Evolutionary conservation across 2,329 filamentous ascomycete genomes (phyloP).

Genomic region (Stachybotrys chartarum): DNA sequence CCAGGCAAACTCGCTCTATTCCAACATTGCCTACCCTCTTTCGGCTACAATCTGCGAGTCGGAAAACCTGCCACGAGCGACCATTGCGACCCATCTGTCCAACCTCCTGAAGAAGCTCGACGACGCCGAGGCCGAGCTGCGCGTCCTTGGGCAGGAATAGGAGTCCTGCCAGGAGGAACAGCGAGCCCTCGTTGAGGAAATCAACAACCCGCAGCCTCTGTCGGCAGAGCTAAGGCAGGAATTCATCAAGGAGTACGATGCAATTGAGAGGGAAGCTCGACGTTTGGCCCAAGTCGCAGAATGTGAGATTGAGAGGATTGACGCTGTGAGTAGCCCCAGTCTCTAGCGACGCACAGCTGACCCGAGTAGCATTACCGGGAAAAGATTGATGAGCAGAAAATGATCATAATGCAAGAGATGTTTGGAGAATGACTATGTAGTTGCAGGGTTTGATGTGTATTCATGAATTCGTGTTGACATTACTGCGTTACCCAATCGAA

Average conservation of each 20-base stretch:
- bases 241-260: background rate
- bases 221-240: background rate
- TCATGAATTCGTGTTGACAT: too few relatives aligned
- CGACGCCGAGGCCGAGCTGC: background rate
- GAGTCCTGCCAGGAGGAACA: conserved; percentile 11
- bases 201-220: conserved; percentile 11
- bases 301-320: conserved; percentile 15
- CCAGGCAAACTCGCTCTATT: conserved; percentile 16
- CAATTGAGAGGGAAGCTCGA: conserved; percentile 13
- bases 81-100: conserved; percentile 16
- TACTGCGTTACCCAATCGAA: too few relatives aligned
- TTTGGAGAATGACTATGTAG: conserved; percentile 2
- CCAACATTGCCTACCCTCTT: conserved; percentile 22
- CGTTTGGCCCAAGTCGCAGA: conserved; percentile 12
- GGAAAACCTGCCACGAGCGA: conserved; percentile 12
- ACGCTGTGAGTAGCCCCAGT: conserved; percentile 13
- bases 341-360: accelerated
- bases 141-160: conserved; percentile 12
- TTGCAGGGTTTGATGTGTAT: background rate
- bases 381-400: conserved; percentile 15
- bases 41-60: conserved; percentile 22
- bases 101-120: conserved; percentile 12
- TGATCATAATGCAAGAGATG: conserved; percentile 18
- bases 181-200: background rate
- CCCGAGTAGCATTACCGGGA: conserved; percentile 19